These are phyloP conservation scores for Arachnopeziza araneosa DNA, from an alignment of 2,329 filamentous ascomycete genomes.

Conservation along the genomic window DNA sequence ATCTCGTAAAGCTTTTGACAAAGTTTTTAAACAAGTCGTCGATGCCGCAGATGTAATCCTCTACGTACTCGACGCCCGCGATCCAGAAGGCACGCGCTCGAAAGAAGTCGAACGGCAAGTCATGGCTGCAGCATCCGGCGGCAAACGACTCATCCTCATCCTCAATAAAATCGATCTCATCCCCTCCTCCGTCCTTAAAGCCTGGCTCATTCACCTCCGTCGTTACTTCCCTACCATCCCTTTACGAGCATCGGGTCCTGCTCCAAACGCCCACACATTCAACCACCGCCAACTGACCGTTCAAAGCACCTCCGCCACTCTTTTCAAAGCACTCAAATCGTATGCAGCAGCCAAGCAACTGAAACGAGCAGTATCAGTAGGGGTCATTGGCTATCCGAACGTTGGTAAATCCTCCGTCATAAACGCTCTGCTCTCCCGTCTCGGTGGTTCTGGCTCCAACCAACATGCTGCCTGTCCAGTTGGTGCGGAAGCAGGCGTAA, in stretches of 20 bases:
- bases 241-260: conserved; percentile 75
- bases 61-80: conserved; percentile 88
- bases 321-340: conserved; percentile 86
- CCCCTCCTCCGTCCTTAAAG: conserved; percentile 73
- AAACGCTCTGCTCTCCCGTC: conserved; percentile 77
- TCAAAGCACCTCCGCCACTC: conserved; percentile 75
- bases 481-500: conserved; percentile 88
- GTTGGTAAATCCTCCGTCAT: conserved; percentile 96
- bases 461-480: conserved; percentile 66
- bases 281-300: conserved; percentile 87
- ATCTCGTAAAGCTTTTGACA: conserved; percentile 86
- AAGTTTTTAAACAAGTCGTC: conserved; percentile 90
- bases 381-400: conserved; percentile 92
- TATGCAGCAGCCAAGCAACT: conserved; percentile 78
- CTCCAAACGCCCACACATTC: conserved; percentile 83
- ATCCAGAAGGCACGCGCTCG: conserved; percentile 85
- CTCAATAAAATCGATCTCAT: conserved; percentile 95
- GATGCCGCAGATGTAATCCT: conserved; percentile 85
- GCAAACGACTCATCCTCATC: conserved; percentile 84
- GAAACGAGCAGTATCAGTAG: conserved; percentile 84
- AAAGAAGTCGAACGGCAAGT: conserved; percentile 86
- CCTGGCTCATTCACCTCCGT: conserved; percentile 78
- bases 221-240: conserved; percentile 89
- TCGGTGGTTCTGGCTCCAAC: conserved; percentile 53
- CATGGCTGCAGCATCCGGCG: conserved; percentile 78